Base-by-base conservation (phyloP, 345 rosid genomes). In the Conringia planisiliqua region DNA sequence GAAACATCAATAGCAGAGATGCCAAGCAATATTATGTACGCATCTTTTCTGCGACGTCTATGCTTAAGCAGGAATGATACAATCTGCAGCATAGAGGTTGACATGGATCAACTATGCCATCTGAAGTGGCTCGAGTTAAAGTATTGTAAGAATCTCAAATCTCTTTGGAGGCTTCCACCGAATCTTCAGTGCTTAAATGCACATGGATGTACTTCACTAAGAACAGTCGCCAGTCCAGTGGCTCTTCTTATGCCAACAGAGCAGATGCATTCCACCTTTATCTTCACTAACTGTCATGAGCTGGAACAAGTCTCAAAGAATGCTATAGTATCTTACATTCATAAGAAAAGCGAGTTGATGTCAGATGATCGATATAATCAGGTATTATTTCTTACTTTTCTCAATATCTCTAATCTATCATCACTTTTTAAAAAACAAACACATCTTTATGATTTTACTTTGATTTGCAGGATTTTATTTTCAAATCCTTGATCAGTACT, bases 41-140 rank as follows among this genome's bases (percentile, higher is more conserved):
- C 54, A 1, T 43, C 27, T 0, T 54, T 39, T 0, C 18, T 73
- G 12, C 44, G 38, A 13, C 46, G 36, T 18, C 5, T 73, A 54
- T 54, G 77, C 64, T 54, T 73, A 42, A 73, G 77, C 57, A 20
- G 35, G 22, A 73, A 73, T 32, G 38, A 73, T 4, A n/a, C 22
- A 0, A 22, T 73, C 4, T 0, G 18, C 6, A 52, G 0, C 14
- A 6, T 73, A 0, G 5, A 14, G 1, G 7, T 35, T 26, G 14
- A 73, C 13, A 63, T 63, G 30, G 3, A 38, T 6, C n/a, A 62
- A 51, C 12, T 72, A 29, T 26, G 10, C 6, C 47, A 73, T 42
- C 1, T 73, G 5, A 64, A 43, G 3, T 65, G 71, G 77, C 48
- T 73, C 20, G 77, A 64, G 12, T 32, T 73, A 8, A 73, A 65